phyloP scores from a whole-genome alignment of 148 eudicot genomes.

The Limonium bicolor region DNA sequence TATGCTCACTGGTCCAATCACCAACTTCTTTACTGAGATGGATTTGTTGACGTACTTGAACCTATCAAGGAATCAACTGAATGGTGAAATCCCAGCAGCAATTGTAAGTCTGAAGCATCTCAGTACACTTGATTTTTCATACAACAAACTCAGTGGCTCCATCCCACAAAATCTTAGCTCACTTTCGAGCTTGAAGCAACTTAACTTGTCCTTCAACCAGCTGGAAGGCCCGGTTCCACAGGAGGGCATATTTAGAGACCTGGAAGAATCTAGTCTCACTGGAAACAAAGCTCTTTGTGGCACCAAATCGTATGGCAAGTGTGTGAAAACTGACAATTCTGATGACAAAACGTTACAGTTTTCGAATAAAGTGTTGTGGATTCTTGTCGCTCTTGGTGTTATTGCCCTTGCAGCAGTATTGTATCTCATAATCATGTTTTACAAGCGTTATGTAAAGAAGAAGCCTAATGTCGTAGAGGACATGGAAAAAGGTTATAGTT shows the following conservation, averaged over 20 bases:
- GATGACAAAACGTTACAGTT: constrained; percentile 7
- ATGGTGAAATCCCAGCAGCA: constrained; percentile 44
- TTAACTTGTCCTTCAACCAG: constrained; percentile 63
- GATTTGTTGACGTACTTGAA: constrained; percentile 35
- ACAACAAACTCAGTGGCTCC: constrained; percentile 35
- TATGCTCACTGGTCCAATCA: constrained; percentile 34
- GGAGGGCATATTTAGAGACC: constrained; percentile 20
- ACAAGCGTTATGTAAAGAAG: constrained; percentile 12
- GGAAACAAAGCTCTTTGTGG: constrained; percentile 74
- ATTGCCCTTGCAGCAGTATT: constrained; percentile 17
- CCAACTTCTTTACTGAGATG: constrained; percentile 15
- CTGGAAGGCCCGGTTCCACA: constrained; percentile 77
- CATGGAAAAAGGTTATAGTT: constrained; percentile 14
- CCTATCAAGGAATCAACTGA: constrained; percentile 46
- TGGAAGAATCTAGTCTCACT: constrained; percentile 31
- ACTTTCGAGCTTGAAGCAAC: constrained; percentile 22
- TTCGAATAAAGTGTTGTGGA: constrained; percentile 22
- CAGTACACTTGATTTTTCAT: constrained; percentile 47
- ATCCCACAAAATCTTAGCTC: constrained; percentile 44
- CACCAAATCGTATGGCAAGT: constrained; percentile 21
- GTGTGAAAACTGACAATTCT: constrained; percentile 11
- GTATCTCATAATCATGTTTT: constrained; percentile 9
- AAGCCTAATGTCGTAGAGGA: constrained; percentile 13
- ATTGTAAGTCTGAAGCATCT: constrained; percentile 29
- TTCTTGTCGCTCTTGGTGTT: constrained; percentile 32